These are phyloP conservation scores for Septoria petroselini DNA, from an alignment of 2,329 filamentous ascomycete species.

Conservation along the genomic window DNA sequence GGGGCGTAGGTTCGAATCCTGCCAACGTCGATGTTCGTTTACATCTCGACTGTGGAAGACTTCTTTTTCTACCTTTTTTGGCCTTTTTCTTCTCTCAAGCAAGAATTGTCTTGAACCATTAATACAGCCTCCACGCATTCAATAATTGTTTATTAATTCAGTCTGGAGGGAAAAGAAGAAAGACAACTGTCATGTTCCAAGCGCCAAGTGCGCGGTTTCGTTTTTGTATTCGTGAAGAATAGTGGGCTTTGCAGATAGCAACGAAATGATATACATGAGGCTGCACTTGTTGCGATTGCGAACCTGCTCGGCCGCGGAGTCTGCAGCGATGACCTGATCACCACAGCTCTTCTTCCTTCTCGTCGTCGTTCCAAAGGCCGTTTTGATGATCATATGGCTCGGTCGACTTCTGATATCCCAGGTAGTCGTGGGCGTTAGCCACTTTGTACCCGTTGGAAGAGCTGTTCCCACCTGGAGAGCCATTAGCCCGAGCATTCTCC, in stretches of 20 bases:
- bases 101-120: too few relatives aligned
- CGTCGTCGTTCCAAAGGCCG: constrained; percentile 35
- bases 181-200: constrained; percentile 5
- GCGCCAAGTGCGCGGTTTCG: constrained; percentile 2
- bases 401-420: constrained; percentile 35
- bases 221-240: neutral
- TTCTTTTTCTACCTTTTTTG: too few relatives aligned
- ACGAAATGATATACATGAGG: constrained; percentile 5
- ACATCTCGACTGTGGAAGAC: neutral
- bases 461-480: constrained; percentile 17
- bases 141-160: too few relatives aligned
- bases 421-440: constrained; percentile 36
- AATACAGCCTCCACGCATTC: too few relatives aligned
- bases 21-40: constrained; percentile 7
- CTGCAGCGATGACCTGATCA: constrained; percentile 18
- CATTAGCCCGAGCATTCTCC: constrained; percentile 27
- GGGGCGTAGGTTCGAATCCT: constrained; percentile 26
- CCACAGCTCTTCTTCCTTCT: constrained; percentile 35
- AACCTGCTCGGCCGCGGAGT: neutral
- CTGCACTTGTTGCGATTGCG: neutral
- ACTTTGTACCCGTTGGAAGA: constrained; percentile 34
- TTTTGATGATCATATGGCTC: constrained; percentile 28
- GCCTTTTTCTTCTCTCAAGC: too few relatives aligned
- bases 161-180: too few relatives aligned
- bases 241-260: constrained; percentile 10